Percentiles rank a stretch among this genome's conserved stretches.
Conservation (phyloP, 2,329 filamentous ascomycete genomes). For the Colletotrichum sp. region DNA sequence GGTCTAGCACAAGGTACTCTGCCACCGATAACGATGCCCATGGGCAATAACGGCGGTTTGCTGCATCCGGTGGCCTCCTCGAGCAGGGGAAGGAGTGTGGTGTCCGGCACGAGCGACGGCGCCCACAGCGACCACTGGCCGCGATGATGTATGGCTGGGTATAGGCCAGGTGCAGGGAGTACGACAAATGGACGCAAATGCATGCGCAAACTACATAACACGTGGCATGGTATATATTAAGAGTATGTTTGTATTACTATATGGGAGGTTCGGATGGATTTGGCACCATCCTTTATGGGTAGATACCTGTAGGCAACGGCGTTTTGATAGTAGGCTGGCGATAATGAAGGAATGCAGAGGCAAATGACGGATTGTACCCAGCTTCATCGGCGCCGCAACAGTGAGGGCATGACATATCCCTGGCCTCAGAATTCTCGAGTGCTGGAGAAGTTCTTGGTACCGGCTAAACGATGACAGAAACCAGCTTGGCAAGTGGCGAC, state of each 20-base stretch:
- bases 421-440: background rate
- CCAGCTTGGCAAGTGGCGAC: background rate
- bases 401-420: background rate
- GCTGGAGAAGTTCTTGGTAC: background rate
- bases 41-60: background rate
- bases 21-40: conserved; percentile 4
- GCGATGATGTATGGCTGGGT: background rate
- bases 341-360: background rate
- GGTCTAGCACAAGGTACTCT: background rate
- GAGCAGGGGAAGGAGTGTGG: background rate
- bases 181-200: background rate
- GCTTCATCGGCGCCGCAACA: background rate
- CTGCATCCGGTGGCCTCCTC: background rate
- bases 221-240: background rate
- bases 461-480: background rate
- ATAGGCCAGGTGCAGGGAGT: background rate
- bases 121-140: conserved; percentile 7
- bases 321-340: background rate
- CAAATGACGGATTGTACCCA: background rate
- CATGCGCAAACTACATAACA: background rate
- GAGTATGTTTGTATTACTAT: background rate
- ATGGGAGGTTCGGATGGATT: background rate
- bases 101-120: background rate
- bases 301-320: background rate
- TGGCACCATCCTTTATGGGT: background rate